Evolutionary conservation across 2,329 filamentous ascomycete species (phyloP), one percentile per base, ranked within the genome.

Genomic region (Chrysosporium keratinophilum): DNA sequence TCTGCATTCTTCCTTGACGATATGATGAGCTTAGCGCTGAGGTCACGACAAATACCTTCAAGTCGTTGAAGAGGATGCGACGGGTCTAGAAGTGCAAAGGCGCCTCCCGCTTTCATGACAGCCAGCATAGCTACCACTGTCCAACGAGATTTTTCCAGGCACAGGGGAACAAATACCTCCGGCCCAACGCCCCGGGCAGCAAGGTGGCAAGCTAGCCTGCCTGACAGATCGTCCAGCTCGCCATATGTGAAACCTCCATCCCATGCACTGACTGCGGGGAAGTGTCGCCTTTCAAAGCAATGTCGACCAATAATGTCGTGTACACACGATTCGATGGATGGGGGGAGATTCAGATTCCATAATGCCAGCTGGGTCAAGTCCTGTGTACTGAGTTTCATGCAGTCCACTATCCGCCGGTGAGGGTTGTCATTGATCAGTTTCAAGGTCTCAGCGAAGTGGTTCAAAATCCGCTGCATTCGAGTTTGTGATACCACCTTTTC

Each of bases 241-340:
- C 35, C 54, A 54, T 56, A 61, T 19, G 51, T 59, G 11, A 59
- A 47, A 17, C 55, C 43, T 7, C 55, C 56, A 40, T 65, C 62
- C 57, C 58, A 63, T 11, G 61, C 57, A 34, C 50, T 42, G 12
- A 64, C 53, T 1, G 63, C 63, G 5, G 52, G 42, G 31, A 47
- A 28, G 7, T 3, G 7, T 28, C 7, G 3, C 23, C 23, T 28
- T 7, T 3, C 23, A 3, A 7, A 3, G 23, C 23, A 28, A 4
- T 28, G 23, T 3, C 3, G 3, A 4, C 7, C 23, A 7, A 28
- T 28, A 3, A 7, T 28, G 23, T 28, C 23, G 3, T 28, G 23
- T n/a, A n/a, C n/a, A n/a, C n/a, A n/a, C n/a, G n/a, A n/a, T n/a
- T n/a, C n/a, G 7, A 28, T 28, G 3, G 7, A 7, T 28, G 23